These are phyloP conservation scores for Porcisia deanei DNA, from an alignment of 208 protist species.

Conservation along the genomic window DNA sequence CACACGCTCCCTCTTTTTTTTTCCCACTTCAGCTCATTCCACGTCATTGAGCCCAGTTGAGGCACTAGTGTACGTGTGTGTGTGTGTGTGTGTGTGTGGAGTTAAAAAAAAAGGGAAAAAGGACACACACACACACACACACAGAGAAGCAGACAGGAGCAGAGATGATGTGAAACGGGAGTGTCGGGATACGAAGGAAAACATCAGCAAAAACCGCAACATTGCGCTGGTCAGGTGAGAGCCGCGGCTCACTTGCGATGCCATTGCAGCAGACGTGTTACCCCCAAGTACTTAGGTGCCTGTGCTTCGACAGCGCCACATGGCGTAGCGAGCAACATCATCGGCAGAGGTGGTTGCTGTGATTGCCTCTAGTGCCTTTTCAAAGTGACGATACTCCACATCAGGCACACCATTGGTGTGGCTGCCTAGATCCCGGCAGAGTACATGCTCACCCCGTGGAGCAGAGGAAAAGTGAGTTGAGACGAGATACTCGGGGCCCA, in stretches of 20 bases:
- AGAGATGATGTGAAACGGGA: slow-evolving; percentile 6
- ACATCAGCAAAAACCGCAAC: too few species aligned
- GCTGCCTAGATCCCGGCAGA: neutral
- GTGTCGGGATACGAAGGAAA: neutral
- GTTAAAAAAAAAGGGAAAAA: too few species aligned
- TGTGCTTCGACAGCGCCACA: slow-evolving; percentile 12
- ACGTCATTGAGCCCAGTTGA: neutral
- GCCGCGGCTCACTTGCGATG: neutral
- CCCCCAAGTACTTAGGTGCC: neutral
- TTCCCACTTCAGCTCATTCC: neutral
- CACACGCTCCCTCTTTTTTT: neutral
- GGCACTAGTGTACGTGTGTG: neutral
- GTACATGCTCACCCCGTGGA: neutral
- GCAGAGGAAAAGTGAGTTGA: neutral
- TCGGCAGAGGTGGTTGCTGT: slow-evolving; percentile 17
- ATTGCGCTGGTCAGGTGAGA: neutral
- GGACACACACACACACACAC: neutral
- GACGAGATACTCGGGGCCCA: neutral
- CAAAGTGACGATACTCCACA: slow-evolving; percentile 30
- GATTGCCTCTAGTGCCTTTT: slow-evolving; percentile 20
- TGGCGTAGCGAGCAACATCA: slow-evolving; percentile 23
- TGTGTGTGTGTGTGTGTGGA: too few species aligned
- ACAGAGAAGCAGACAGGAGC: slow-evolving; percentile 17
- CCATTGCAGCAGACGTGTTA: neutral
- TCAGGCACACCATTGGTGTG: neutral